These are phyloP conservation scores for Ligustrum vulgare DNA, from an alignment of 257 asterid species.

Conservation along the genomic window DNA sequence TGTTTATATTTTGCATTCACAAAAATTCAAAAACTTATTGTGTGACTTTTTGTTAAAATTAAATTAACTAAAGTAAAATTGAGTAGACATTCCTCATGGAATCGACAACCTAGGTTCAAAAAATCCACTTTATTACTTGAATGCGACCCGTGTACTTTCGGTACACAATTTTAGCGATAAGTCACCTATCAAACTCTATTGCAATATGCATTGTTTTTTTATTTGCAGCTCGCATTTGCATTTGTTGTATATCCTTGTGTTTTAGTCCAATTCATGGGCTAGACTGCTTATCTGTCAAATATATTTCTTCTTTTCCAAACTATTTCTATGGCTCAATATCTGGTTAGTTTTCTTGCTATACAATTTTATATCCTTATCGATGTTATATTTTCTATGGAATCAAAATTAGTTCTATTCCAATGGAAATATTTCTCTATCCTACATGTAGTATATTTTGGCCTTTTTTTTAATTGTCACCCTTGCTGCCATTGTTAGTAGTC, in stretches of 20 bases:
- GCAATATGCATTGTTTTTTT: background rate
- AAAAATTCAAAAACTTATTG: no score
- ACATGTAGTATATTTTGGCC: constrained; percentile 73
- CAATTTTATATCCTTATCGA: background rate
- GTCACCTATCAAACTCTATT: no score
- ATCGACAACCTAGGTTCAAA: no score
- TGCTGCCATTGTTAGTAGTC: constrained; percentile 73
- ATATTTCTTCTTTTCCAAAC: constrained; percentile 49
- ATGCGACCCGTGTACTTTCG: no score
- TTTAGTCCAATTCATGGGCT: constrained; percentile 92
- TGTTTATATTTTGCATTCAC: no score
- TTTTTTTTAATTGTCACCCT: constrained; percentile 60
- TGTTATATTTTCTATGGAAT: no score
- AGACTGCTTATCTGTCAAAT: constrained; percentile 89
- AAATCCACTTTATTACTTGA: no score
- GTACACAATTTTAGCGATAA: no score
- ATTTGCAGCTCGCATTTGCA: constrained; percentile 73
- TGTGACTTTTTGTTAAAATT: no score
- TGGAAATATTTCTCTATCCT: constrained; percentile 23
- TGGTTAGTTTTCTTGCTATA: constrained; percentile 47
- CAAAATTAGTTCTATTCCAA: constrained; percentile 9
- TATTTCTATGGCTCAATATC: constrained; percentile 84
- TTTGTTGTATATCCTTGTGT: constrained; percentile 79
- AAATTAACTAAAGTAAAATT: no score
- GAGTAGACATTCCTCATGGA: no score